phyloP scores from a whole-genome alignment of 495 filamentous ascomycete genomes.

The Antarctomyces pellizariae region DNA sequence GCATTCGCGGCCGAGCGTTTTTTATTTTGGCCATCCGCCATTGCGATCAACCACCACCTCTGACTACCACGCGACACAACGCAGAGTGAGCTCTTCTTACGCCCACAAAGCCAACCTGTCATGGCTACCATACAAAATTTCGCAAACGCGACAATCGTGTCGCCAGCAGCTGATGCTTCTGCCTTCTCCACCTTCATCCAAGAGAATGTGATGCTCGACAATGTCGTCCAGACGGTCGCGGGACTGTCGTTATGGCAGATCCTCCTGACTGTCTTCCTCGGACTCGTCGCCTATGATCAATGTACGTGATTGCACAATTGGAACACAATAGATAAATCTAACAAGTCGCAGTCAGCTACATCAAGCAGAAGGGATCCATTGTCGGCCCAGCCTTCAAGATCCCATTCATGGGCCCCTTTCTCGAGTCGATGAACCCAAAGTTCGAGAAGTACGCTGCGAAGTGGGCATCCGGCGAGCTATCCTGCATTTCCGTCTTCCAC shows the following conservation, averaged over 20 bases:
- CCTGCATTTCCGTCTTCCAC: slow-evolving; percentile 97
- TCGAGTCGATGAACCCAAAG: slow-evolving; percentile 76
- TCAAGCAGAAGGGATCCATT: slow-evolving; percentile 68
- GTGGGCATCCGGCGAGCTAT: slow-evolving; percentile 75
- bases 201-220: slow-evolving; percentile 21
- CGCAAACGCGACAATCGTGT: slow-evolving; percentile 52
- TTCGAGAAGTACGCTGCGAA: slow-evolving; percentile 79
- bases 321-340: slow-evolving; percentile 2
- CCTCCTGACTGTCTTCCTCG: slow-evolving; percentile 36
- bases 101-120: no score
- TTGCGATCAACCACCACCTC: no score
- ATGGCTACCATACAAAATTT: no score
- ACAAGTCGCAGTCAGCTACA: slow-evolving; percentile 46
- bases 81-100: no score
- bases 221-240: slow-evolving; percentile 19
- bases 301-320: slow-evolving; percentile 25
- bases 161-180: slow-evolving; percentile 41
- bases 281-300: slow-evolving; percentile 69
- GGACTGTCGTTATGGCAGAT: slow-evolving; percentile 39
- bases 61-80: no score
- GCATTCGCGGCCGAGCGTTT: no score
- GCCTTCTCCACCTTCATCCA: no score
- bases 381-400: slow-evolving; percentile 63
- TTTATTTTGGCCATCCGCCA: no score
- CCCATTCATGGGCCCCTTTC: slow-evolving; percentile 90